Conservation (phyloP, 1,139 yeast species). For the Candida sanyaensis region DNA sequence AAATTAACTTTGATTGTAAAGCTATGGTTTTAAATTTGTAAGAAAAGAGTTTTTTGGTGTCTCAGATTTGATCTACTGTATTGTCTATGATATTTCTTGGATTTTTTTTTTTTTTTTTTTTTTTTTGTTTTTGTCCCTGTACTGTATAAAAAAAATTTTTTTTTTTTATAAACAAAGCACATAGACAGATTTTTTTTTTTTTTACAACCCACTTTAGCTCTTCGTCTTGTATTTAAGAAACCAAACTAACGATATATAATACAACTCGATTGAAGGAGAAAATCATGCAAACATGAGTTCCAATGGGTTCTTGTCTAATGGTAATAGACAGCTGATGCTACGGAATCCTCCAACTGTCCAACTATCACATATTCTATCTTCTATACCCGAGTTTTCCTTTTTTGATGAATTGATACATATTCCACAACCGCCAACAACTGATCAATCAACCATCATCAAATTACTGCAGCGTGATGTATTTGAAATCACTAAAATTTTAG, state of each 20-base stretch:
- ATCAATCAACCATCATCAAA: conserved; percentile 9
- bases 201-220: conserved; percentile 1
- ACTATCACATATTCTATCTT: conserved; percentile 12
- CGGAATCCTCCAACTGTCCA: conserved; percentile 8
- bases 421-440: conserved; percentile 15
- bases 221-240: not conserved
- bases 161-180: not conserved
- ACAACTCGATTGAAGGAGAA: not conserved
- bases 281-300: conserved; percentile 10
- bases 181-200: not conserved
- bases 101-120: no score
- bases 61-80: not conserved
- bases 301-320: conserved; percentile 1
- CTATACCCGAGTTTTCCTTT: conserved; percentile 31
- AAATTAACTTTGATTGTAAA: not conserved
- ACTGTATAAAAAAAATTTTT: not conserved
- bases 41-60: not conserved
- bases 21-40: not conserved
- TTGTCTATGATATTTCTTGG: not conserved
- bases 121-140: no score
- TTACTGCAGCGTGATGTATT: conserved; percentile 33
- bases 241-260: not conserved
- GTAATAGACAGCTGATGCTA: conserved; percentile 3
- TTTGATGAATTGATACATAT: conserved; percentile 32
- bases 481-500: conserved; percentile 30